Base-by-base conservation (phyloP, 192 early-diverging fungal species). In the Podila epigama region DNA sequence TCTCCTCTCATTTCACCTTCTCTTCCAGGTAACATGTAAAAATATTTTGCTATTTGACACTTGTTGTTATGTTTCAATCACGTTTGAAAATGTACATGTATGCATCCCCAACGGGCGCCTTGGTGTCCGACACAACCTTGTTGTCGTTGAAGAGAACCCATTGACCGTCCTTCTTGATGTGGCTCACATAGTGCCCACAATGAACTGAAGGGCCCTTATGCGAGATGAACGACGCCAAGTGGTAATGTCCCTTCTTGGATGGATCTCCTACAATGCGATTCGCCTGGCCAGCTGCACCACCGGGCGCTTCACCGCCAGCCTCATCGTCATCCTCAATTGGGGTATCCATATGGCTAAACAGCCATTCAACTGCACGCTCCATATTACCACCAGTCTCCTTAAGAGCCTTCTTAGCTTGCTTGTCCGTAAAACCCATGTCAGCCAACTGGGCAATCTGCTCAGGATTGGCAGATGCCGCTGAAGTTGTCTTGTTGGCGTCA, bases 111-210 rank as follows among this genome's bases (percentile, higher is more conserved):
- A 87, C 65, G 66, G 90, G 86, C 0, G 90, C 88, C 28, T 81
- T 71, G 10, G 88, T 81, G 41, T 92, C 88, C 34, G 75, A 82
- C 7, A 92, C 98, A 9, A 98, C 98, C 82, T 94, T 96, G 67
- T 96, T 88, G 81, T 99, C 98, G 82, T 99, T 99, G 83, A 92
- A 97, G 60, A 99, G 80, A 58, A 92, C 88, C 98, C 98, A 99
- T 39, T 79, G 63, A 41, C 80, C 69, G 34, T 84, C 87, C n/a
- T 87, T 91, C 54, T 85, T 85, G 42, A 96, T 83, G 58, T 94
- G 95, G 18, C 93, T 90, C 12, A 99, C 94, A 79, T 99, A 99
- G 77, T 99, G 98, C 29, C 98, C 98, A 73, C 92, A 96, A 75
- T 96, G 94, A 5, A 94, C 89, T 5, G 97, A 97, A 13, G 96